phyloP scores from a whole-genome alignment of 2,329 filamentous ascomycete genomes.

The Fusarium pseudograminearum region DNA sequence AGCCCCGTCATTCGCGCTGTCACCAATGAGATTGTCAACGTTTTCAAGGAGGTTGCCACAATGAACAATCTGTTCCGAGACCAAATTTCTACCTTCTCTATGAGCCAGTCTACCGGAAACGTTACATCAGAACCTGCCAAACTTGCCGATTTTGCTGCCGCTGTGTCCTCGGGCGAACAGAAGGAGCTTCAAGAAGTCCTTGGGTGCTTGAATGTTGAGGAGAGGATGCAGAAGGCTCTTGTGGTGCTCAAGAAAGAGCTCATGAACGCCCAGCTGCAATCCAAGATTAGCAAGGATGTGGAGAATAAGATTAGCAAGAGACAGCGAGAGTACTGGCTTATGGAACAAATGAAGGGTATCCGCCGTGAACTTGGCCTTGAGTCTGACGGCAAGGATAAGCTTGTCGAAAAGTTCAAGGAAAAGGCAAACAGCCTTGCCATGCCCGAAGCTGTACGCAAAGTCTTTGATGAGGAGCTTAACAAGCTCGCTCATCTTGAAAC shows the following conservation, averaged over 20 bases:
- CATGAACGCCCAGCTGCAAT: conserved; percentile 97
- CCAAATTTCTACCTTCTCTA: conserved; percentile 96
- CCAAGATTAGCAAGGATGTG: conserved; percentile 97
- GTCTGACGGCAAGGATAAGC: conserved; percentile 97
- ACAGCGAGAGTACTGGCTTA: conserved; percentile 97
- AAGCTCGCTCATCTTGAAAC: conserved; percentile 96
- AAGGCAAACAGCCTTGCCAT: conserved; percentile 94
- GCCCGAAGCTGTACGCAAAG: conserved; percentile 96
- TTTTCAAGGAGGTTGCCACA: conserved; percentile 95
- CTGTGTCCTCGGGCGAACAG: conserved; percentile 93
- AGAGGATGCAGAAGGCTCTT: conserved; percentile 90
- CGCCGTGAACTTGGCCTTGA: conserved; percentile 95
- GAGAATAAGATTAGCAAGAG: conserved; percentile 97
- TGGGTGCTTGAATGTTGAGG: conserved; percentile 88
- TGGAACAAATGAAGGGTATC: conserved; percentile 99
- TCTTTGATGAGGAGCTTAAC: conserved; percentile 98
- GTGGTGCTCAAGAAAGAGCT: conserved; percentile 97
- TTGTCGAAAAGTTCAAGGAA: conserved; percentile 97
- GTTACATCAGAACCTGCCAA: conserved; percentile 95
- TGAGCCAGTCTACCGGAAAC: conserved; percentile 94
- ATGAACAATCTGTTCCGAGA: conserved; percentile 96
- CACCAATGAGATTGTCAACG: conserved; percentile 97
- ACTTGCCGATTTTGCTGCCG: conserved; percentile 95
- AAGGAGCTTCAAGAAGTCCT: conserved; percentile 93
- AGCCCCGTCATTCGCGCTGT: conserved; percentile 90